Evolutionary conservation across 2,329 filamentous ascomycete genomes (phyloP), one percentile per base, ranked within the genome.

Genomic region (Huntiella savannae): DNA sequence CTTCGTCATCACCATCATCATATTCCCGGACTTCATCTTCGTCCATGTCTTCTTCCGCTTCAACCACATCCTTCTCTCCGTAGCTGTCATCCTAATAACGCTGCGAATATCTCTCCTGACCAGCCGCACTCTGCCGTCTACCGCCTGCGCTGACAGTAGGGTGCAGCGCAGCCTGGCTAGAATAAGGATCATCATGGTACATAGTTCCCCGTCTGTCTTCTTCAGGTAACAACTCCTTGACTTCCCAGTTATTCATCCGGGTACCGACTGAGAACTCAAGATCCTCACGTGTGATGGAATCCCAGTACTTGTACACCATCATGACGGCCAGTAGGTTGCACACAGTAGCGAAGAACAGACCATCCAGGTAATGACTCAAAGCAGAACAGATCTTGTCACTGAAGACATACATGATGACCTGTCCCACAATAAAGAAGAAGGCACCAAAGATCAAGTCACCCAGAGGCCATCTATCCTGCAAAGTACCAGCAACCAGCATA

Each of bases 271-370:
- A 94, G 63, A 98, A 98, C 60, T 98, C 91, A 53, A 98, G 79
- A 61, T 98, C 91, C 64, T 98, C 91, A 58, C 83, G 86, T 16
- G 91, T 98, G 62, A 98, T 98, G 12, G 87, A 95, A 59, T 98
- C 91, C 91, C 91, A 98, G 69, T 93, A 98, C 86, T 98, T 98
- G 73, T 98, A 98, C 34, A 98, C 79, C 91, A 96, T 98, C 91
- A 98, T 98, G 51, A 98, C 88, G 10, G 79, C 85, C 38, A 98
- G 68, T 39, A 98, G 65, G 59, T 98, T 98, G 67, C 86, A 91
- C 47, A 88, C 78, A 0, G 88, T 95, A 4, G 86, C 84, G 58
- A 98, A 87, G 66, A 96, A 93, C 41, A 96, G 64, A 0, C 88
- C 88, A 57, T 98, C 91, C 42, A 98, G 64, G 59, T 96, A 98